Evolutionary conservation across 2,329 filamentous ascomycete species (phyloP), one percentile per base, ranked within the genome.

Genomic region (Alternaria arbusti): DNA sequence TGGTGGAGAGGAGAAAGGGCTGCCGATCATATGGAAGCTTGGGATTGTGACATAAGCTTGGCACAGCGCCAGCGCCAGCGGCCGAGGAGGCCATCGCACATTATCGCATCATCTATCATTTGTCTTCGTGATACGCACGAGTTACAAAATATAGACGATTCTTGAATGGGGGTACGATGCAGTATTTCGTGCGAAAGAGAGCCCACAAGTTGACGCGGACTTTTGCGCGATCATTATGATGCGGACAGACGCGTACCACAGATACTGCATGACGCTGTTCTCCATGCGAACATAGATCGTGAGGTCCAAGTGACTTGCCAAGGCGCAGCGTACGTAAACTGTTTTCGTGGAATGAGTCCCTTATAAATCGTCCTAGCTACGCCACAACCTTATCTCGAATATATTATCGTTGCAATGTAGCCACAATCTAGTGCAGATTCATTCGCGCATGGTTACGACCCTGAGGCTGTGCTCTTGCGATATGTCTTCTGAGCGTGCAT

Each of bases 1-100:
- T 70, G 66, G 68, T 61, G 52, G 64, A 65, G 51, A 59, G 17
- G 17, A 22, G 50, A 28, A 46, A 36, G 56, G 54, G 13, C 62
- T 59, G 66, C 50, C 56, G 64, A 63, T 68, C 56, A 47, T 47
- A 61, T 28, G n/a, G 23, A 59, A 25, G 20, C 36, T 25, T 26
- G 57, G 36, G 15, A 23, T 12, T 45, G 54, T 58, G 64, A 54
- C 52, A 55, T 57, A 54, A 54, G 60, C 61, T 56, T 50, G 64
- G 54, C 57, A 20, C n/a, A 50, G 8, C 23, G 44, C 25, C 43
- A 13, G 44, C 52, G 64, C 25, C 26, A 49, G 32, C 13, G 26
- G 54, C 22, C 46, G 20, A 57, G 43, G 43, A 15, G 64, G 59
- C 56, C 50, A 28, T 57, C 25, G 17, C 40, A 30, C n/a, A 22